Percentiles rank a stretch among this genome's conserved stretches.
Conservation (phyloP, 495 filamentous ascomycete species). For the Daldinia bambusicola region DNA sequence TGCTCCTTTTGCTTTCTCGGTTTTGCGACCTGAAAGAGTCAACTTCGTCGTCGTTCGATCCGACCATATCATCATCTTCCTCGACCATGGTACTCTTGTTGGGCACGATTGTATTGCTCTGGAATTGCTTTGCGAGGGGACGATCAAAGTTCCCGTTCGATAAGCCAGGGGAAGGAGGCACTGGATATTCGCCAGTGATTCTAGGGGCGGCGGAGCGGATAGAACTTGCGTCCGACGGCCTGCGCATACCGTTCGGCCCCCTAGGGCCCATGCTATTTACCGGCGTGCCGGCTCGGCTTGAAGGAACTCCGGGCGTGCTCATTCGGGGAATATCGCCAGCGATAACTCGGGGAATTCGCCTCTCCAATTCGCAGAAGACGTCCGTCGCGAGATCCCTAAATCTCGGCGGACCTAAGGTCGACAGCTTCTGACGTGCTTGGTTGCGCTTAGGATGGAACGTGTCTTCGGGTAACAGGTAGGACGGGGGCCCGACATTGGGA, state of each 20-base stretch:
- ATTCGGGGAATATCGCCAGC: slow-evolving; percentile 71
- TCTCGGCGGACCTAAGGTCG: slow-evolving; percentile 80
- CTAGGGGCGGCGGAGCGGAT: slow-evolving; percentile 52
- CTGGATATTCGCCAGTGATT: slow-evolving; percentile 56
- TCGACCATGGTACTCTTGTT: slow-evolving; percentile 99
- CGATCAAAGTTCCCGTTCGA: slow-evolving; percentile 56
- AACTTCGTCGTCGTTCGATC: slow-evolving; percentile 62
- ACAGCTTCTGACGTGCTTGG: slow-evolving; percentile 92
- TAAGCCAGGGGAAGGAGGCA: slow-evolving; percentile 56
- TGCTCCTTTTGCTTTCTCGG: slow-evolving; percentile 67
- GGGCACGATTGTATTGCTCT: slow-evolving; percentile 94
- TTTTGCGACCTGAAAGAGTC: slow-evolving; percentile 60
- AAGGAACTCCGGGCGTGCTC: slow-evolving; percentile 70
- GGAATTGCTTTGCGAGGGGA: slow-evolving; percentile 88
- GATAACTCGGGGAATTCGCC: slow-evolving; percentile 85
- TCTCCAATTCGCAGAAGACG: slow-evolving; percentile 93
- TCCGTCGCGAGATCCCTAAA: slow-evolving; percentile 95
- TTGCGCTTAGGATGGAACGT: slow-evolving; percentile 97
- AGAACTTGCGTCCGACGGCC: slow-evolving; percentile 66
- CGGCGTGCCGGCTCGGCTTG: slow-evolving; percentile 66
- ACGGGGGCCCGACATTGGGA: slow-evolving; percentile 65
- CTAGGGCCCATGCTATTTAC: slow-evolving; percentile 63
- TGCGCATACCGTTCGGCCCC: slow-evolving; percentile 54
- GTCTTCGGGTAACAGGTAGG: slow-evolving; percentile 80
- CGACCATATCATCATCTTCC: slow-evolving; percentile 80